Evolutionary conservation across 495 filamentous ascomycete species (phyloP).

Genomic region (Penicillium waksmanii): DNA sequence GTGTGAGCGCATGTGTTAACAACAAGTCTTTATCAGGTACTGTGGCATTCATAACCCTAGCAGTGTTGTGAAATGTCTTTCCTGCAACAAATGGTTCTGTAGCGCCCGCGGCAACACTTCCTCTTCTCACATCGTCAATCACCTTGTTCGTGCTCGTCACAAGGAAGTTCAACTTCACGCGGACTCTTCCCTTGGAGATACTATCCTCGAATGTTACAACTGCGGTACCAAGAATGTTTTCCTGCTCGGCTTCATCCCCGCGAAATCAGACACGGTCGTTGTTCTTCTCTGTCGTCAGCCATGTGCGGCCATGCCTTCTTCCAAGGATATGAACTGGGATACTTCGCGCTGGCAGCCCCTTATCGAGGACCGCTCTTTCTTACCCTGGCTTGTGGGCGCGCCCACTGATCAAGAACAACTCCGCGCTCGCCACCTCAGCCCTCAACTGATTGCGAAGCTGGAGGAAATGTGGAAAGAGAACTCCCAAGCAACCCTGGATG

Average conservation of each 20-base stretch:
- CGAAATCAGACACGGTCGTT: slow-evolving; percentile 97
- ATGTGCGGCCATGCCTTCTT: slow-evolving; percentile 89
- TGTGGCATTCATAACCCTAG: slow-evolving; percentile 96
- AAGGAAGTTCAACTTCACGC: slow-evolving; percentile 99
- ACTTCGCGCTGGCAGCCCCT: slow-evolving; percentile 96
- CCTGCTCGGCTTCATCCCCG: slow-evolving; percentile 98
- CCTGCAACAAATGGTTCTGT: slow-evolving; percentile 99
- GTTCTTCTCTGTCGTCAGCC: slow-evolving; percentile 96
- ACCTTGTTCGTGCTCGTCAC: slow-evolving; percentile 94
- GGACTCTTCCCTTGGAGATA: slow-evolving; percentile 93
- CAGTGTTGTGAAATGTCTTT: slow-evolving; percentile 93
- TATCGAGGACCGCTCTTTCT: slow-evolving; percentile 94
- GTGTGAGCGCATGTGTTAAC: neutral
- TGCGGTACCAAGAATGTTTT: slow-evolving; percentile 99
- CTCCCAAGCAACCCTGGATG: slow-evolving; percentile 82
- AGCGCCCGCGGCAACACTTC: slow-evolving; percentile 96
- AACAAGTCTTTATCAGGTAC: slow-evolving; percentile 60
- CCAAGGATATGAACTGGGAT: slow-evolving; percentile 99
- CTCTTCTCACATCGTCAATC: slow-evolving; percentile 97
- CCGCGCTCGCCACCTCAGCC: slow-evolving; percentile 88
- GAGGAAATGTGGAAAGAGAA: slow-evolving; percentile 99
- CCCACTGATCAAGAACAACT: slow-evolving; percentile 96
- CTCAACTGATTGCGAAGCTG: slow-evolving; percentile 93
- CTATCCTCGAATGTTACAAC: slow-evolving; percentile 98
- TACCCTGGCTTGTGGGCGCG: slow-evolving; percentile 88